Conservation (phyloP, 176 grass and related monocot genomes). For the Urochloa ruziziensis region DNA sequence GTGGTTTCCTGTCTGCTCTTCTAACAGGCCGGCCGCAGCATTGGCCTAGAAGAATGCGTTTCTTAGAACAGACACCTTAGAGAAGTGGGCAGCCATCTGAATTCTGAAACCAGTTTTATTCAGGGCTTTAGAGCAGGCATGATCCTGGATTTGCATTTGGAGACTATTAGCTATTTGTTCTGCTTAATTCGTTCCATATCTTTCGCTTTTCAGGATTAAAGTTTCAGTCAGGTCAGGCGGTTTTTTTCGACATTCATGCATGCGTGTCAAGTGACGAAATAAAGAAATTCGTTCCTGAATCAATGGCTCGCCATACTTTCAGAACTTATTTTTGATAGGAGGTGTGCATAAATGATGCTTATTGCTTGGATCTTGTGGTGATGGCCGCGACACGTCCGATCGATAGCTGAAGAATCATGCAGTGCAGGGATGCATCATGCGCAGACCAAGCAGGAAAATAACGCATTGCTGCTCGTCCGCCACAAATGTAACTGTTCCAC, state of each 20-base stretch:
- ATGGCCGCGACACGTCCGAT: not conserved
- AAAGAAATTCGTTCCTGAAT: not conserved
- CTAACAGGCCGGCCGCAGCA: not conserved
- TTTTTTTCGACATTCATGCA: not conserved
- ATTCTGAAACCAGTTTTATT: not conserved
- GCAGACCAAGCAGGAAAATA: not conserved
- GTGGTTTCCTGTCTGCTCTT: not conserved
- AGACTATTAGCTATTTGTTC: not conserved
- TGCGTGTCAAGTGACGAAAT: no score
- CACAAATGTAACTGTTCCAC: not conserved
- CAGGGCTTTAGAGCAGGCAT: not conserved
- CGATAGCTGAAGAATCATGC: slow-evolving; percentile 12
- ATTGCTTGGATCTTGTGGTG: slow-evolving; percentile 18
- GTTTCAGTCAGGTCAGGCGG: not conserved
- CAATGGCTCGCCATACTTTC: not conserved
- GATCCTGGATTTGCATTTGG: not conserved
- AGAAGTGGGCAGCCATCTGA: no score
- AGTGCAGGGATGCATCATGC: not conserved
- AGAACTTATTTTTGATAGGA: not conserved
- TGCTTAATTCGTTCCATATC: not conserved
- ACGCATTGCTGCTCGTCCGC: not conserved
- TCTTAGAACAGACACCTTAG: no score
- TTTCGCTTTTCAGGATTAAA: not conserved
- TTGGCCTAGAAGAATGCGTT: no score
- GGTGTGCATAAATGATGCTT: not conserved